These are phyloP conservation scores for Apiospora phragmitis DNA, from an alignment of 2,329 filamentous ascomycete species.

Conservation along the genomic window DNA sequence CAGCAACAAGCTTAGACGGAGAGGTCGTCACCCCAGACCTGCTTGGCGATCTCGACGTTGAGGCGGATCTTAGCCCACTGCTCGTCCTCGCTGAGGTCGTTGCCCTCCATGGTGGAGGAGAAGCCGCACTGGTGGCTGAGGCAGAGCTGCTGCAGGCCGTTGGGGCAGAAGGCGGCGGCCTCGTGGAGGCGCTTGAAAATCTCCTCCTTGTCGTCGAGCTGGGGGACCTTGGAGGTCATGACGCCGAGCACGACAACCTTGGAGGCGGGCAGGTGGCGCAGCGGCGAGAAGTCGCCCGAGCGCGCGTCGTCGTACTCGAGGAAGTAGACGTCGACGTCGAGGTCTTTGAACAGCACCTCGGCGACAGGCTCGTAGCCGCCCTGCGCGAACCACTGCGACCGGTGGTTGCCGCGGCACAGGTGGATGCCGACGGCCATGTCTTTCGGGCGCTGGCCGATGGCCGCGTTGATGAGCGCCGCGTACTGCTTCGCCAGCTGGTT, in stretches of 20 bases:
- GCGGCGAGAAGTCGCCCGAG: constrained; percentile 54
- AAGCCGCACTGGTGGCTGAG: constrained; percentile 60
- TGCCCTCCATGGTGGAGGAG: constrained; percentile 56
- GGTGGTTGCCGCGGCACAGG: constrained; percentile 58
- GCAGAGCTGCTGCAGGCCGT: constrained; percentile 55
- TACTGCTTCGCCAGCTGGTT: constrained; percentile 51
- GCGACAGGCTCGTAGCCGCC: constrained; percentile 60
- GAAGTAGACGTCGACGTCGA: constrained; percentile 60
- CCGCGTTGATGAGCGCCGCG: constrained; percentile 54
- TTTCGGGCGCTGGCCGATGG: constrained; percentile 49
- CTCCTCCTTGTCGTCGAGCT: constrained; percentile 49
- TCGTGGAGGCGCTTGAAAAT: constrained; percentile 42
- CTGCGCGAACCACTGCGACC: constrained; percentile 57
- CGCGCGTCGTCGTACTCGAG: constrained; percentile 60
- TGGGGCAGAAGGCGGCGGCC: constrained; percentile 47
- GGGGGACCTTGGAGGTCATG: constrained; percentile 58
- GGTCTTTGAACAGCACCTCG: constrained; percentile 56
- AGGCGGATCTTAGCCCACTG: constrained; percentile 58
- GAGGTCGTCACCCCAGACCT: constrained; percentile 53
- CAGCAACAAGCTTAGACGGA: constrained; percentile 20
- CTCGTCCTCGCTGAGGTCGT: constrained; percentile 55
- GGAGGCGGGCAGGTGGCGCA: constrained; percentile 52
- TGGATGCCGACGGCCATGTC: constrained; percentile 60
- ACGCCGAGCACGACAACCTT: constrained; percentile 58
- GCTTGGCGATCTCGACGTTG: constrained; percentile 57